These are phyloP conservation scores for Glycyrrhiza uralensis DNA, from an alignment of 306 rosid genomes.

Conservation along the genomic window DNA sequence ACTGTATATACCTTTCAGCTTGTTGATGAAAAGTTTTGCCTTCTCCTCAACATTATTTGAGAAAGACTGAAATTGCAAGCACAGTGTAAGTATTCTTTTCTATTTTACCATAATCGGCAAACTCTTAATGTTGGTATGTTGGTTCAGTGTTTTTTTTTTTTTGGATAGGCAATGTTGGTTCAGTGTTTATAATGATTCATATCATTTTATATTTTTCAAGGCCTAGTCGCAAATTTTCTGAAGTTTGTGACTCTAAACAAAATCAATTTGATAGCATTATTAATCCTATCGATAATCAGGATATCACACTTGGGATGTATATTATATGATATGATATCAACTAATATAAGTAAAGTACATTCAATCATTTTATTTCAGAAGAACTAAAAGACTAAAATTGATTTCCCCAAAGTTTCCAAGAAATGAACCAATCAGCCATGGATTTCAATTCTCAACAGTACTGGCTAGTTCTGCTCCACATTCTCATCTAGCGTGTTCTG, in stretches of 20 bases:
- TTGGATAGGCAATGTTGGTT: too few relatives aligned
- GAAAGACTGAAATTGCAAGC: slow-evolving; percentile 52
- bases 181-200: too few relatives aligned
- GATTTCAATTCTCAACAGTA: not conserved
- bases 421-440: not conserved
- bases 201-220: too few relatives aligned
- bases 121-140: too few relatives aligned
- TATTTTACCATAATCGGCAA: too few relatives aligned
- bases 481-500: not conserved
- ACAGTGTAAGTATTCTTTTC: not conserved
- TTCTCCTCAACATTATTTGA: slow-evolving; percentile 78
- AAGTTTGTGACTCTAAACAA: too few relatives aligned
- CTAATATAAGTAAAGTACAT: not conserved
- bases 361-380: not conserved
- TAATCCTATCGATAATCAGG: too few relatives aligned
- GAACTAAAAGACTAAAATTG: not conserved
- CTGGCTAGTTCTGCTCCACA: not conserved
- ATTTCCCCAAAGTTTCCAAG: not conserved
- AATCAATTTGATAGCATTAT: too few relatives aligned
- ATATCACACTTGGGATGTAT: too few relatives aligned
- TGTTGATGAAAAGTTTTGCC: slow-evolving; percentile 78
- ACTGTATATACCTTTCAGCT: slow-evolving; percentile 77
- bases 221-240: too few relatives aligned
- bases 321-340: not conserved
- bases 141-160: too few relatives aligned